Base-by-base conservation (phyloP, 306 rosid genomes). In the Ammopiptanthus mongolicus region DNA sequence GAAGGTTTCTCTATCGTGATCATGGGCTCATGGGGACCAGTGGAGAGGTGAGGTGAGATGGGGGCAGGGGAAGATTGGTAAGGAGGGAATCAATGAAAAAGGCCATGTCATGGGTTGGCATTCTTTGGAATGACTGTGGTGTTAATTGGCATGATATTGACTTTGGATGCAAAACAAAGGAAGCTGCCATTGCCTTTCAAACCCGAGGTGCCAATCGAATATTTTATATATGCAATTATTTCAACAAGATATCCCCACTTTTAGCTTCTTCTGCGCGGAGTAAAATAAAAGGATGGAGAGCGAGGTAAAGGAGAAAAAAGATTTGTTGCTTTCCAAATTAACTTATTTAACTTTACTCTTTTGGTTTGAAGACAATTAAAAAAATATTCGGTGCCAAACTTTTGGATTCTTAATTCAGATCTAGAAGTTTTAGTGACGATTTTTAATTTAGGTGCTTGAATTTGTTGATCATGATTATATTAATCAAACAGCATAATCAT, bases 91-190 rank as follows among this genome's bases (percentile, higher is more conserved):
- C 77, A 60, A 80, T 73, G 13, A 76, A 71, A 73, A 76, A 65
- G 22, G 73, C 46, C 66, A 74, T 66, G 80, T 71, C 73, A 76
- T 34, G 81, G 86, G 84, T 77, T 73, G 85, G 58, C 60, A 51
- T 61, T 70, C 72, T 37, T 71, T 71, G 77, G 78, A 76, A 83
- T 67, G 70, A 76, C 34, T 22, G 55, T 25, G 48, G 61, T 69
- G 76, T 55, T 65, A 74, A 81, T 88, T 84, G 90, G 85, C 86
- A 86, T 82, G 68, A 80, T 76, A 59, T 73, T 81, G 81, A 79
- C 85, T 80, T 79, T 62, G 57, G 80, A 85, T 71, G 76, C 76
- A 87, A 87, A 85, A 83, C 85, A 83, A 87, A 50, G 81, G 82
- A 84, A 84, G 81, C 79, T 82, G 76, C 73, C 56, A 80, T 82